Base-by-base conservation (phyloP, 2,329 filamentous ascomycete species). In the Massarina eburnea region DNA sequence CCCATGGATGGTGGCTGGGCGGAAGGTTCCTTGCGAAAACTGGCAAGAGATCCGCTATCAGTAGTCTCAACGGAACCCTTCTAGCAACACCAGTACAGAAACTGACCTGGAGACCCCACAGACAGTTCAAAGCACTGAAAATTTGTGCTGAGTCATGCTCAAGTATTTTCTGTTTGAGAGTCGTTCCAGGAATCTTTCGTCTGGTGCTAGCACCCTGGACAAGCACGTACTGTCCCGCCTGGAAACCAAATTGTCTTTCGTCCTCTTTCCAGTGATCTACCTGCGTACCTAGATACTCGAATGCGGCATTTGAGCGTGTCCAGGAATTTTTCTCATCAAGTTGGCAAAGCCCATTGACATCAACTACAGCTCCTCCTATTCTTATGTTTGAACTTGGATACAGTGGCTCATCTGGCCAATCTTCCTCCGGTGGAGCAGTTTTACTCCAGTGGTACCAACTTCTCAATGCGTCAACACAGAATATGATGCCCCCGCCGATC, bases 61-160 rank as follows among this genome's bases (percentile, higher is more conserved):
- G 38, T 10, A 34, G 35, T 3, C 51, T 40, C 18, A 59, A 39
- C 3, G 52, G 27, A 14, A 57, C 55, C 30, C 58, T 47, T 15
- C 53, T 26, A 7, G 55, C 45, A 39, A 61, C 39, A 8, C 53
- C 46, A 10, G 57, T 61, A 35, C 58, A 60, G 35, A 49, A 50
- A 47, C 57, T 61, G 6, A 61, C 41, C 43, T 59, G 57, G 14
- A 61, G 44, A 2, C 51, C 53, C 41, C 51, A 60, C 21, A 40
- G 18, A 3, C 18, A 20, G 12, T 57, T 27, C n/a, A 55, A 24
- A 33, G 42, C 41, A 3, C 34, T 37, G 19, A 52, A 9, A 2
- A 44, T 9, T 2, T 19, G 30, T 4, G 41, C 37, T n/a, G 45
- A 39, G 2, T 46, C 37, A 12, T 44, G 41, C n/a, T 39, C 33